Percentiles rank a stretch among this genome's conserved stretches.
Evolutionary conservation across 176 grass and related monocot genomes (phyloP).

Genomic region (Aegilops umbellulata): DNA sequence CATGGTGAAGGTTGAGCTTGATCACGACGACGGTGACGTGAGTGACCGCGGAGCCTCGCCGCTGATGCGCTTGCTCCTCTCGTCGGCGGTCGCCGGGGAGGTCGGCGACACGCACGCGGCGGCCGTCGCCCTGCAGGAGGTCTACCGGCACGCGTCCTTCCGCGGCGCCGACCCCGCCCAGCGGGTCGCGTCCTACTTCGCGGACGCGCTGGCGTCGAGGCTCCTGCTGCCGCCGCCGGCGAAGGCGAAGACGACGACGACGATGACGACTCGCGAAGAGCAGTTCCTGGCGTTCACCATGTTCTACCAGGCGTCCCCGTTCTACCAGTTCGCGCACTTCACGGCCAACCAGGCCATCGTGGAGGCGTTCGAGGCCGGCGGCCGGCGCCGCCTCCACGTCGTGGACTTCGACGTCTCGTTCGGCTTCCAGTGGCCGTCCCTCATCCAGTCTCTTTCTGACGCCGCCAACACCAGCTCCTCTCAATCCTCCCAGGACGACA

Average conservation of each 20-base stretch:
- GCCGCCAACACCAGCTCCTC: conserved; percentile 14
- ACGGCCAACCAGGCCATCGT: conserved; percentile 93
- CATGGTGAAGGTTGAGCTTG: conserved; percentile 15
- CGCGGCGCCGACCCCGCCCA: conserved; percentile 48
- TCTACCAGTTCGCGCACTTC: conserved; percentile 87
- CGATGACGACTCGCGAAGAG: conserved; percentile 13
- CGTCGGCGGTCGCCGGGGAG: conserved; percentile 38
- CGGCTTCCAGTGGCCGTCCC: conserved; percentile 93
- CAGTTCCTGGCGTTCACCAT: conserved; percentile 65
- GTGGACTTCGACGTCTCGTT: conserved; percentile 75
- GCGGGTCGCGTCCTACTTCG: conserved; percentile 64
- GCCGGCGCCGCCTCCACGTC: conserved; percentile 50
- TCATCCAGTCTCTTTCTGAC: conserved; percentile 78
- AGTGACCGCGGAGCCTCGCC: background rate
- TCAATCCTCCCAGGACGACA: background rate
- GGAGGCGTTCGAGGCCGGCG: conserved; percentile 60
- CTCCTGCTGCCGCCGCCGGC: conserved; percentile 10
- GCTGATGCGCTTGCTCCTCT: conserved; percentile 54
- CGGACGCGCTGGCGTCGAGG: conserved; percentile 51
- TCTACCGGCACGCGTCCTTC: conserved; percentile 49
- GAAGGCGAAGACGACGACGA: background rate
- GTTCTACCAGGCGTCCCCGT: conserved; percentile 66
- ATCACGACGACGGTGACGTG: background rate
- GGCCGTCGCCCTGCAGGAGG: conserved; percentile 45
- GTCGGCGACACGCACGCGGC: conserved; percentile 28